A percentile compares a stretch with the other conserved stretches of the same genome.
Conservation (phyloP, 306 rosid species). For the Ammopiptanthus mongolicus region DNA sequence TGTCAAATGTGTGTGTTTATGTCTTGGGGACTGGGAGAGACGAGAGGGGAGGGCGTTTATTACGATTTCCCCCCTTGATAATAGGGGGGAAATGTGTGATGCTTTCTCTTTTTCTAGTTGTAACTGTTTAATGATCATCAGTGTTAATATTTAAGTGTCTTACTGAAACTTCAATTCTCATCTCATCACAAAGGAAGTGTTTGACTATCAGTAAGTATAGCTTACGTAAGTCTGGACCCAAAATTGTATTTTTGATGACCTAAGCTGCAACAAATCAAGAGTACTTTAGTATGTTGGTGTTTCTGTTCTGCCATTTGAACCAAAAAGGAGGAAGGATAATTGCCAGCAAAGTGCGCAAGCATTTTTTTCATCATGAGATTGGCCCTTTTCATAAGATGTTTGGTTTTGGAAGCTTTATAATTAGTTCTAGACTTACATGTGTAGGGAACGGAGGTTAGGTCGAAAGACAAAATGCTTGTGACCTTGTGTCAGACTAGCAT, state of each 20-base stretch:
- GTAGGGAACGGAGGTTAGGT: not conserved
- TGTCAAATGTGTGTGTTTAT: constrained; percentile 13
- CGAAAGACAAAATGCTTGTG: not conserved
- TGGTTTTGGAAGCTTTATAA: not conserved
- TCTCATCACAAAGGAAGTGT: no score
- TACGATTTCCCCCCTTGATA: not conserved
- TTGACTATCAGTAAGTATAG: no score
- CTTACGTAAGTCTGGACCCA: not conserved
- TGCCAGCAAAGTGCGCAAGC: not conserved
- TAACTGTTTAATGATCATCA: constrained; percentile 3
- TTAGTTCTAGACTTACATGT: not conserved
- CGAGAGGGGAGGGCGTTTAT: not conserved
- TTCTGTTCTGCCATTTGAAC: no score
- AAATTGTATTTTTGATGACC: not conserved
- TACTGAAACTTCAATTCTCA: no score
- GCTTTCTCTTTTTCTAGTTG: constrained; percentile 6
- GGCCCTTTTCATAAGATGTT: not conserved
- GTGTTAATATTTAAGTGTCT: constrained; percentile 7
- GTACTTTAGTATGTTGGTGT: not conserved
- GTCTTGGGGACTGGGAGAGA: not conserved
- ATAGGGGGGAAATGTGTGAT: not conserved
- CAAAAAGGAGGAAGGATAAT: not conserved
- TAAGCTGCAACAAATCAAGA: not conserved
- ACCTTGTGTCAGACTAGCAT: not conserved
- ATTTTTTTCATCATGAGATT: not conserved